Base-by-base conservation (phyloP, 768 basidiomycete genomes). In the Coprinopsis cinerea region DNA sequence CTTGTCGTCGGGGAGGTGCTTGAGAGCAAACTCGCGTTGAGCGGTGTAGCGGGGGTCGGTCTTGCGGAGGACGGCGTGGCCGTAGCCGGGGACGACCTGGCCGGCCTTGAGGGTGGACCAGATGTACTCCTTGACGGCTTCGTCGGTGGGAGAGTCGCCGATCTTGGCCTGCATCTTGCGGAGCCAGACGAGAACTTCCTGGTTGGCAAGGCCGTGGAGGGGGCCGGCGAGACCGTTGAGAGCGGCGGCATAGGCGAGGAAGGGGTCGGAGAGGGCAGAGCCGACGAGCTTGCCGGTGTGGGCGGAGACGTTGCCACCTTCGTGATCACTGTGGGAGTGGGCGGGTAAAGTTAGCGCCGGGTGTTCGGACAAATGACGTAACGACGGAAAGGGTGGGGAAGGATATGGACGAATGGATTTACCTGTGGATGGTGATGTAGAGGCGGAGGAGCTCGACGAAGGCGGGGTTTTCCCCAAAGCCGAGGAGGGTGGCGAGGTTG, bases 271-370 rank as follows among this genome's bases (percentile, higher is more conserved):
- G 51, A 98, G 85, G 46, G 95, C 94, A 48, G 92, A 93, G 48
- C 91, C 92, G 55, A 94, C 92, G 18, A 93, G 77, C 68, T 94
- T 91, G 51, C 89, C 89, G 18, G 92, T 88, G 74, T 94, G 92
- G 1, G 92, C 92, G 45, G 95, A 97, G 54, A 98, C 95, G 59
- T 98, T 98, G 39, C 95, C 95, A 65, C 95, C 95, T 70, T 98
- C 95, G 71, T 98, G 95, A 64, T 98, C 95, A 64, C 87, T 86
- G 17, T 43, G 18, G 9, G 35, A 35, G 36, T 43, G n/a, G n/a
- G n/a, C n/a, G n/a, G n/a, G n/a, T 10, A 32, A n/a, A 18, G 18
- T 20, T 22, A 22, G 1, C 41, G 7, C 18, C 4, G 17, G n/a
- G n/a, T n/a, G n/a, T n/a, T n/a, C n/a, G n/a, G n/a, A n/a, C n/a